Percentiles rank a stretch among this genome's conserved stretches.
phyloP scores from a whole-genome alignment of 345 rosid species.

The Melastoma malabathricum region DNA sequence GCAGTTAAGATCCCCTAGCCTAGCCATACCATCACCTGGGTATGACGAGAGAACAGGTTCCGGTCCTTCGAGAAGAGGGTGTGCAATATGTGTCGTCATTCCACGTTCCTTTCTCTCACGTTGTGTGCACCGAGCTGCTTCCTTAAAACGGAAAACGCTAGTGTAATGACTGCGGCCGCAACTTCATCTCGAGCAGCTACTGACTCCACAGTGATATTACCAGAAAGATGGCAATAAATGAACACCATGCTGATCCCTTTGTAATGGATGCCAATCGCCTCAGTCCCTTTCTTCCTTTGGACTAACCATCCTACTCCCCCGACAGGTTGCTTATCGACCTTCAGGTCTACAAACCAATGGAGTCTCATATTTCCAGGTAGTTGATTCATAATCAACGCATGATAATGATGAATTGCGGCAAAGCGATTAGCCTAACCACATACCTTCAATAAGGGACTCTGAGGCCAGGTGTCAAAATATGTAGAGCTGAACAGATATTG shows the following conservation, averaged over 20 bases:
- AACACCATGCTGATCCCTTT: constrained; percentile 33
- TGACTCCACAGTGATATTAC: constrained; percentile 7
- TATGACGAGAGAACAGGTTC: constrained; percentile 24
- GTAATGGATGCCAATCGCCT: constrained; percentile 27
- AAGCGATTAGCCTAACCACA: neutral
- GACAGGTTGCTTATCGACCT: constrained; percentile 29
- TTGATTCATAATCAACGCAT: neutral
- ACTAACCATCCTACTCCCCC: constrained; percentile 36
- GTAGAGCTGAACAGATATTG: constrained; percentile 39
- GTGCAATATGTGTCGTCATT: constrained; percentile 33
- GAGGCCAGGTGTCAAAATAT: constrained; percentile 30
- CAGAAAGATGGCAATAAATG: constrained; percentile 42
- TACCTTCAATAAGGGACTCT: constrained; percentile 16
- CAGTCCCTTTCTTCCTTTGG: constrained; percentile 39
- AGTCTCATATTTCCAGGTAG: too few species aligned
- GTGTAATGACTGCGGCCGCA: neutral
- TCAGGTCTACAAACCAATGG: constrained; percentile 16
- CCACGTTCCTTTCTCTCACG: constrained; percentile 31
- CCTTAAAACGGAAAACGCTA: neutral
- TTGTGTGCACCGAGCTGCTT: constrained; percentile 34
- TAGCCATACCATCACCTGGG: constrained; percentile 45
- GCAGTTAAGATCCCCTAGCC: constrained; percentile 69
- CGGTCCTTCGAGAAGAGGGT: constrained; percentile 28
- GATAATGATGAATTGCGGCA: neutral
- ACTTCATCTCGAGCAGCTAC: neutral